Evolutionary conservation across 306 rosid species (phyloP), one percentile per base, ranked within the genome.

Genomic region (Gleditsia sinensis): DNA sequence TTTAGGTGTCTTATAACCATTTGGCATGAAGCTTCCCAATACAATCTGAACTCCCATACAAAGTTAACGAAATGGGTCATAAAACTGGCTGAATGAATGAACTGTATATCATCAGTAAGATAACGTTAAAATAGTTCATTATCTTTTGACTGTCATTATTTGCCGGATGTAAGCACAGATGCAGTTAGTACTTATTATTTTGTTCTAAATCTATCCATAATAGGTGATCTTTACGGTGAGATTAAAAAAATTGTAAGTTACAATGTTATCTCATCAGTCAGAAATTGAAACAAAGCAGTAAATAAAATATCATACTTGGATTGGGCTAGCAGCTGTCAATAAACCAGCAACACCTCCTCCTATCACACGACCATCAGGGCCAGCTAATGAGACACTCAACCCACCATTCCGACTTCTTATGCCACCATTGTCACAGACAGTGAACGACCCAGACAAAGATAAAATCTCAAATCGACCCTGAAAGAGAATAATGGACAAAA

Each of bases 381-480:
- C 91, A 10, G 93, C 93, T 51, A 93, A 87, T 23, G 91, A 81
- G 71, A 93, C 90, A 55, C 91, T 87, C 83, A 93, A 69, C 21
- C 95, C 95, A 12, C 95, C 95, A 12, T 57, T 80, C 49, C 88
- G 68, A 69, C 84, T 82, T 75, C 75, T 86, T 12, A 71, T 55
- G 50, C 87, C 90, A 73, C 46, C 67, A 19, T 2, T 71, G 25
- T 87, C 90, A 0, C 57, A 69, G 14, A 79, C 75, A 6, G 89
- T 80, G 81, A 81, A 88, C 14, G 98, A 90, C 68, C 98, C 98
- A 2, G 95, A 77, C 74, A 90, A 77, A 53, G 90, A 85, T 66
- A 92, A 65, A 71, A 93, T 87, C 87, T 90, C 96, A 79, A 88
- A 90, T 10, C 93, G 91, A 62, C 98, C 98, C 96, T 90, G 92